Conservation (phyloP, 1,284 basidiomycete species). For the Tausonia pullulans region DNA sequence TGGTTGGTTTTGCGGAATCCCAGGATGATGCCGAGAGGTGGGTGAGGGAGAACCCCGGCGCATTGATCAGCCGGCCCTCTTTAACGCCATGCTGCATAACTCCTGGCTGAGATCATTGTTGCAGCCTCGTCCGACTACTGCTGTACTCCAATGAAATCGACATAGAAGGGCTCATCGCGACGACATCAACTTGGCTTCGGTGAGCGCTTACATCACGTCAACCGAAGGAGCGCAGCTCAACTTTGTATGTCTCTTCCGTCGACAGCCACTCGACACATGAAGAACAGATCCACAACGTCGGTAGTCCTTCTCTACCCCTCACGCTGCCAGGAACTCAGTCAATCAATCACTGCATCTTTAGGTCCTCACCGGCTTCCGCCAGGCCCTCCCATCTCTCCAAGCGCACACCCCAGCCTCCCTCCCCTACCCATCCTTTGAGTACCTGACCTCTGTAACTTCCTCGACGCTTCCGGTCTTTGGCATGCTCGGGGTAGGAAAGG, state of each 20-base stretch:
- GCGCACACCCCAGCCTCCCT: background rate
- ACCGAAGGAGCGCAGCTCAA: background rate
- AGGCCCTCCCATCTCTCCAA: background rate
- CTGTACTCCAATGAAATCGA: conserved; percentile 19
- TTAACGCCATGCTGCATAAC: background rate
- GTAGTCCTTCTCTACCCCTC: background rate
- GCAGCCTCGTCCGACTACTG: conserved; percentile 15
- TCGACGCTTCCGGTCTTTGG: conserved; percentile 13
- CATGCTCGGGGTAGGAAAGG: conserved; percentile 14
- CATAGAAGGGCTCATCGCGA: conserved; percentile 18
- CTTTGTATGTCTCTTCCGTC: background rate
- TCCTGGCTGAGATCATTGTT: background rate
- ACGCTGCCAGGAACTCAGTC: background rate
- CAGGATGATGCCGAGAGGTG: conserved; percentile 1
- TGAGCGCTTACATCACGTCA: background rate
- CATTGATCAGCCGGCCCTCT: background rate
- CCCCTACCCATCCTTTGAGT: background rate
- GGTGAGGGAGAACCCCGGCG: too few species aligned
- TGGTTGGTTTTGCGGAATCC: too few species aligned
- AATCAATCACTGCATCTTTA: background rate
- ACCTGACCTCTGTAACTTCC: background rate
- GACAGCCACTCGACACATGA: conserved; percentile 4
- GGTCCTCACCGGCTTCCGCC: conserved; percentile 8
- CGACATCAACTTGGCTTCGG: conserved; percentile 17
- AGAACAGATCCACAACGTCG: conserved; percentile 15